Conservation (phyloP, 2,329 filamentous ascomycete genomes). For the Trichophyton benhamiae region DNA sequence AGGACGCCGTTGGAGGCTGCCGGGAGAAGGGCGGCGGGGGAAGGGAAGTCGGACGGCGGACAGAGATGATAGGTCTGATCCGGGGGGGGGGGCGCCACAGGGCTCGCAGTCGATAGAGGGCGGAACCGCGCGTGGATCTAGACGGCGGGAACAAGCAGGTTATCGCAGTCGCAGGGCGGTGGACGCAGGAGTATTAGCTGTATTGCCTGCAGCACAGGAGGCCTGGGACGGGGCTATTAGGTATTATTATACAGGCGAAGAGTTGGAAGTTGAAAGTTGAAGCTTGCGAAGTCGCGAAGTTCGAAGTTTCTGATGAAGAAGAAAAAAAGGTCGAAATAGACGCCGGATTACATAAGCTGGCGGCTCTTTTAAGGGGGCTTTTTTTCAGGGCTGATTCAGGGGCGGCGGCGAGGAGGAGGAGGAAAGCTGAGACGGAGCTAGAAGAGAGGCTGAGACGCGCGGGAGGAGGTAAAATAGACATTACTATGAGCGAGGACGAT, state of each 20-base stretch:
- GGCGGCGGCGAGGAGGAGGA: background rate
- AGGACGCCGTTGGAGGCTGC: background rate
- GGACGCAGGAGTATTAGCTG: no score
- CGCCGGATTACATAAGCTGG: background rate
- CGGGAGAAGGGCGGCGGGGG: background rate
- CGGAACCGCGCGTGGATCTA: no score
- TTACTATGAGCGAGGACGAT: background rate
- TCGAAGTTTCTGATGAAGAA: background rate
- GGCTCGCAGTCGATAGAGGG: no score
- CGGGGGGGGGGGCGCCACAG: background rate
- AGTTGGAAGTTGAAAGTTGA: background rate
- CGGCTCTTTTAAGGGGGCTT: background rate
- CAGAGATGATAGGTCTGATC: background rate
- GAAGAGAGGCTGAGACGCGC: background rate
- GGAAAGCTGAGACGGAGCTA: background rate
- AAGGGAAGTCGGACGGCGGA: background rate
- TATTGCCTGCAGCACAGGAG: no score
- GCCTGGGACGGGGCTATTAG: background rate
- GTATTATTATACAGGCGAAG: background rate
- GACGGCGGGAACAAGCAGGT: no score
- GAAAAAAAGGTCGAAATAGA: background rate
- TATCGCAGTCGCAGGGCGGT: no score
- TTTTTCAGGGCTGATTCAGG: background rate
- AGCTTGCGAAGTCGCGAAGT: background rate
- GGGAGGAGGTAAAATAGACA: background rate